These are phyloP conservation scores for Stereocaulon alpinum DNA, from an alignment of 495 filamentous ascomycete genomes.

Conservation along the genomic window DNA sequence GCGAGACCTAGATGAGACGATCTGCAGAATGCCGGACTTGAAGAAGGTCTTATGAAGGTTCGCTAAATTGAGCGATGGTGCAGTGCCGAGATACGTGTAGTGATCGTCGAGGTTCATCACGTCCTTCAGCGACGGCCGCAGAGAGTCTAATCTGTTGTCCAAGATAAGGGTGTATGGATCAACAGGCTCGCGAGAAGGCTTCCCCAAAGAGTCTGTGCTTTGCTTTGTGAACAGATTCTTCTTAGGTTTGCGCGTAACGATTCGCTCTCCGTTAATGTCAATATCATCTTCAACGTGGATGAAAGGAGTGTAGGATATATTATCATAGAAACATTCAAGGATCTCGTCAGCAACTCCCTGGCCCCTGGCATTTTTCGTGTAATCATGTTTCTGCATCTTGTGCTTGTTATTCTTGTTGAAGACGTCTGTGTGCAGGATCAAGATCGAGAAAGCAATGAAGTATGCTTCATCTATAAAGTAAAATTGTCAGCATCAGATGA, in stretches of 20 bases:
- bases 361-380: slow-evolving; percentile 84
- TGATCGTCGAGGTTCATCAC: slow-evolving; percentile 88
- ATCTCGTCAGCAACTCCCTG: slow-evolving; percentile 89
- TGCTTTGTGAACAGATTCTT: slow-evolving; percentile 58
- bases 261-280: slow-evolving; percentile 66
- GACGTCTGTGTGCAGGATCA: slow-evolving; percentile 94
- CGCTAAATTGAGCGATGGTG: slow-evolving; percentile 59
- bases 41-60: slow-evolving; percentile 79
- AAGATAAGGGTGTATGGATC: slow-evolving; percentile 93
- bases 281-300: slow-evolving; percentile 91
- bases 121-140: slow-evolving; percentile 79
- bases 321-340: slow-evolving; percentile 93
- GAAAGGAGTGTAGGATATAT: slow-evolving; percentile 94
- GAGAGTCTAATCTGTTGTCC: slow-evolving; percentile 69
- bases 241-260: slow-evolving; percentile 58
- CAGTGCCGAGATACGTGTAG: slow-evolving; percentile 76
- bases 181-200: slow-evolving; percentile 67
- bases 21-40: slow-evolving; percentile 83
- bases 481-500: not conserved
- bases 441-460: slow-evolving; percentile 90
- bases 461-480: slow-evolving; percentile 70
- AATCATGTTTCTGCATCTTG: slow-evolving; percentile 96
- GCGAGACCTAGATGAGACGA: slow-evolving; percentile 81
- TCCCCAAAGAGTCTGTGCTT: slow-evolving; percentile 54
- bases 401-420: slow-evolving; percentile 99